A percentile compares a stretch with the other conserved stretches of the same genome.
Conservation (phyloP, 495 filamentous ascomycete genomes). For the Daldinia bambusicola region DNA sequence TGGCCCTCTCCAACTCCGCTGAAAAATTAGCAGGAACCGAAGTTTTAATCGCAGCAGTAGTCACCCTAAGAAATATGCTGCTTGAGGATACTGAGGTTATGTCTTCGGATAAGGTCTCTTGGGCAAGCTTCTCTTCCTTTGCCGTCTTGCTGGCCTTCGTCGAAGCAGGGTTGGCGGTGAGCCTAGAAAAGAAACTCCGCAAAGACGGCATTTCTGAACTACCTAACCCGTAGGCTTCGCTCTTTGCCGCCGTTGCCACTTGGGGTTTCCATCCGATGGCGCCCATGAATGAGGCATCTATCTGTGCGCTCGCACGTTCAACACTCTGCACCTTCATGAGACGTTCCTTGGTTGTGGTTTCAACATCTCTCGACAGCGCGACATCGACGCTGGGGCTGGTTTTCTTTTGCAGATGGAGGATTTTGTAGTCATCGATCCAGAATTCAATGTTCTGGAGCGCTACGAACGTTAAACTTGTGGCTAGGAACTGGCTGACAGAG, state of each 20-base stretch:
- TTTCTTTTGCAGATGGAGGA: constrained; percentile 83
- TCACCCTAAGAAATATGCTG: constrained; percentile 87
- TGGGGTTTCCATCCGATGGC: constrained; percentile 83
- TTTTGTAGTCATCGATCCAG: constrained; percentile 85
- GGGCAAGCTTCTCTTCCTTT: constrained; percentile 63
- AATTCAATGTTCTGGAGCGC: constrained; percentile 87
- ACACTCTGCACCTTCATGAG: constrained; percentile 83
- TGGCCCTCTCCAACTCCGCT: constrained; percentile 91
- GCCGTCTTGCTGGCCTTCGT: constrained; percentile 57
- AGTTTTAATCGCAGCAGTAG: constrained; percentile 81
- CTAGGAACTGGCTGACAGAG: constrained; percentile 88
- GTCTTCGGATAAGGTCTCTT: constrained; percentile 71
- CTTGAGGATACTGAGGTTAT: constrained; percentile 72
- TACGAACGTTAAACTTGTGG: constrained; percentile 96
- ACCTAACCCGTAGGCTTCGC: constrained; percentile 51
- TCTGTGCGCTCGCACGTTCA: constrained; percentile 82
- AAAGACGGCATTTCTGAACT: constrained; percentile 65
- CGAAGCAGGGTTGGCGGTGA: constrained; percentile 58
- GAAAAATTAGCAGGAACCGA: constrained; percentile 73
- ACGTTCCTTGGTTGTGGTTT: constrained; percentile 80
- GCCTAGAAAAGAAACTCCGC: constrained; percentile 81
- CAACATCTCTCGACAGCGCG: constrained; percentile 80
- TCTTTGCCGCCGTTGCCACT: constrained; percentile 48
- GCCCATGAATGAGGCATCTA: constrained; percentile 92
- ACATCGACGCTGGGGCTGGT: constrained; percentile 77